Conservation (phyloP, 2,329 filamentous ascomycete genomes). For the Beauveria asiatica region DNA sequence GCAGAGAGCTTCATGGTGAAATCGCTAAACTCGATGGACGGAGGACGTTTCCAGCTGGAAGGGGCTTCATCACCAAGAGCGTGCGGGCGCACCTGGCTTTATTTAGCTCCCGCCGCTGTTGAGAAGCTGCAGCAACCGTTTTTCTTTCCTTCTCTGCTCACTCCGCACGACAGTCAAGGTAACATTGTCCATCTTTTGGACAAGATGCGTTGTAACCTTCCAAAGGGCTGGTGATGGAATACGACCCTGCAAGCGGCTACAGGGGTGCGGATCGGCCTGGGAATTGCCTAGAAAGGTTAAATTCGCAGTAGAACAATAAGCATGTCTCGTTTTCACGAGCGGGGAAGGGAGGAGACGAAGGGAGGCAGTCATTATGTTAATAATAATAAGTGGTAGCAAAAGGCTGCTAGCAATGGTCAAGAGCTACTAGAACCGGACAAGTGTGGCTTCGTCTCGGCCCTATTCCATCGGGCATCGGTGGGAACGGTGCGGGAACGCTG, state of each 20-base stretch:
- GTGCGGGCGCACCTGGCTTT: neutral
- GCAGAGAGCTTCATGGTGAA: neutral
- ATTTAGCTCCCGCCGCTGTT: neutral
- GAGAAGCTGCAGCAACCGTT: neutral
- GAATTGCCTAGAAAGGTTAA: neutral
- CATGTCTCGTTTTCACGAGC: neutral
- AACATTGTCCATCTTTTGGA: neutral
- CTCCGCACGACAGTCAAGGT: neutral
- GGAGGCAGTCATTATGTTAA: neutral
- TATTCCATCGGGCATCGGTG: neutral
- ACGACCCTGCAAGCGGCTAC: neutral
- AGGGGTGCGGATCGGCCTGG: neutral
- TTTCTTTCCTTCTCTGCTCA: neutral
- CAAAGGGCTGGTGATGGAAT: neutral
- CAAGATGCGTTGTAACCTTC: neutral
- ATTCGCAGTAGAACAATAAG: neutral
- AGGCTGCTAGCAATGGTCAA: neutral
- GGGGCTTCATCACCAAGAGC: neutral
- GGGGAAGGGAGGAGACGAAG: neutral
- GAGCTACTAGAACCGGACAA: neutral
- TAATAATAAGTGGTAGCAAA: no score
- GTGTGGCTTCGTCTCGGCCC: slow-evolving; percentile 7
- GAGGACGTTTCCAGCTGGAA: neutral
- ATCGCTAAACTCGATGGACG: neutral
- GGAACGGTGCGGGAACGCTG: neutral